These are phyloP conservation scores for Punica granatum DNA, from an alignment of 345 rosid genomes.

Conservation along the genomic window DNA sequence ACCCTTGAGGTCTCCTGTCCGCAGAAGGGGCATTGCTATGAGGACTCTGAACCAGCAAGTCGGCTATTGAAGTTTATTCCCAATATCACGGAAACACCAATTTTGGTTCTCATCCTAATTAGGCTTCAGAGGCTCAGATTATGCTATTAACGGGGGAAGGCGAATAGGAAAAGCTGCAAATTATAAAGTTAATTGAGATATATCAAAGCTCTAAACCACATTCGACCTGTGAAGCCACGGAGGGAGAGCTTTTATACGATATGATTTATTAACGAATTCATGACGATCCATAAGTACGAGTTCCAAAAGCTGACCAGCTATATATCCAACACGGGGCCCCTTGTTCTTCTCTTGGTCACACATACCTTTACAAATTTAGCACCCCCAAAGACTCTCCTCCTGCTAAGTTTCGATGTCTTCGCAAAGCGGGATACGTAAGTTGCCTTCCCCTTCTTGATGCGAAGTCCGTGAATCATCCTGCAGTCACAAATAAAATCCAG, in stretches of 20 bases:
- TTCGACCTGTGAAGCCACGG: background rate
- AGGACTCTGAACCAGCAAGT: background rate
- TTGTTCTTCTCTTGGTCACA: too few relatives aligned
- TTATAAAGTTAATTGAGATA: too few relatives aligned
- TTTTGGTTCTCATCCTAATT: too few relatives aligned
- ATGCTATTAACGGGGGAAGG: background rate
- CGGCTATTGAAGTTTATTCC: background rate
- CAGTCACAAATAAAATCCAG: background rate
- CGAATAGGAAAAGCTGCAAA: too few relatives aligned
- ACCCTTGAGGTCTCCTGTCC: constrained; percentile 86
- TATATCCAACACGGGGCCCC: too few relatives aligned
- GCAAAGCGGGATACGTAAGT: constrained; percentile 74
- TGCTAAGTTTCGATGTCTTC: constrained; percentile 72
- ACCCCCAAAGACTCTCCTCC: constrained; percentile 74
- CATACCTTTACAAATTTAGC: constrained; percentile 81
- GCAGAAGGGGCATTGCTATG: constrained; percentile 10
- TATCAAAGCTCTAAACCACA: background rate
- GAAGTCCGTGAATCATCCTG: constrained; percentile 93
- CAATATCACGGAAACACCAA: too few relatives aligned
- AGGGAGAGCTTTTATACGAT: too few relatives aligned
- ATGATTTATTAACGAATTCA: too few relatives aligned
- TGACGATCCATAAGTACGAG: background rate
- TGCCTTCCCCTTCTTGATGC: constrained; percentile 83
- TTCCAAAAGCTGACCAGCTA: too few relatives aligned
- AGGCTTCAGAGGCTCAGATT: background rate